Conservation (phyloP, 495 filamentous ascomycete genomes). For the Aspergillus hancockii region DNA sequence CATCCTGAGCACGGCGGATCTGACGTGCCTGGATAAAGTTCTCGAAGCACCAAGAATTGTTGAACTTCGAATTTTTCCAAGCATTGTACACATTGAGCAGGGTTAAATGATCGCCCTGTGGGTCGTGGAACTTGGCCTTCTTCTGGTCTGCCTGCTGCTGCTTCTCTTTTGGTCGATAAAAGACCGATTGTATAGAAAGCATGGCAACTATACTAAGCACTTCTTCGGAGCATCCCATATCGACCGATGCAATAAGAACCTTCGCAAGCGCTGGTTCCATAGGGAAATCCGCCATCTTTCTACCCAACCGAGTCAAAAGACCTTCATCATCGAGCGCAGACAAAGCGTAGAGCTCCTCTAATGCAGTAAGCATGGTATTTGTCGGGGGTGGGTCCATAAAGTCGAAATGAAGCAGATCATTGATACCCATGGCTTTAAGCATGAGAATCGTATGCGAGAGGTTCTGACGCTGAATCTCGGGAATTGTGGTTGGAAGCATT, state of each 20-base stretch:
- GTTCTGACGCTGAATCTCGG: slow-evolving; percentile 96
- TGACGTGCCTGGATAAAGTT: slow-evolving; percentile 94
- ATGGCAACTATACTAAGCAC: slow-evolving; percentile 94
- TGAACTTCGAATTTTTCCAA: slow-evolving; percentile 83
- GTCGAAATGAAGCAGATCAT: slow-evolving; percentile 95
- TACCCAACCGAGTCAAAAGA: slow-evolving; percentile 84
- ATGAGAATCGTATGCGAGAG: slow-evolving; percentile 94
- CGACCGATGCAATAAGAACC: slow-evolving; percentile 82
- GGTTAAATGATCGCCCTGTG: slow-evolving; percentile 90
- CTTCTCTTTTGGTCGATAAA: slow-evolving; percentile 96
- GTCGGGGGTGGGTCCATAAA: slow-evolving; percentile 99
- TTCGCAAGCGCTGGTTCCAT: slow-evolving; percentile 90
- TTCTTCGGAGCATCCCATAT: slow-evolving; percentile 88
- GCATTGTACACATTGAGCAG: slow-evolving; percentile 94
- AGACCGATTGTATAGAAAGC: slow-evolving; percentile 81
- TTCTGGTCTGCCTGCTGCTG: slow-evolving; percentile 95
- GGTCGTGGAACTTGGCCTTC: slow-evolving; percentile 96
- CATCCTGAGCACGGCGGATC: slow-evolving; percentile 88
- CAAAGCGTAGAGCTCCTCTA: slow-evolving; percentile 93
- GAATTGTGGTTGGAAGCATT: slow-evolving; percentile 94
- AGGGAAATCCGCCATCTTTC: slow-evolving; percentile 98
- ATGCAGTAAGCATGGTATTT: slow-evolving; percentile 94
- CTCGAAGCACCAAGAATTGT: slow-evolving; percentile 91
- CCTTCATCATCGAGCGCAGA: slow-evolving; percentile 96
- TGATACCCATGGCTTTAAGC: slow-evolving; percentile 99